Percentiles rank a stretch among this genome's conserved stretches.
Evolutionary conservation across 192 early-diverging fungal species (phyloP).

Genomic region (Entomortierella lignicola): DNA sequence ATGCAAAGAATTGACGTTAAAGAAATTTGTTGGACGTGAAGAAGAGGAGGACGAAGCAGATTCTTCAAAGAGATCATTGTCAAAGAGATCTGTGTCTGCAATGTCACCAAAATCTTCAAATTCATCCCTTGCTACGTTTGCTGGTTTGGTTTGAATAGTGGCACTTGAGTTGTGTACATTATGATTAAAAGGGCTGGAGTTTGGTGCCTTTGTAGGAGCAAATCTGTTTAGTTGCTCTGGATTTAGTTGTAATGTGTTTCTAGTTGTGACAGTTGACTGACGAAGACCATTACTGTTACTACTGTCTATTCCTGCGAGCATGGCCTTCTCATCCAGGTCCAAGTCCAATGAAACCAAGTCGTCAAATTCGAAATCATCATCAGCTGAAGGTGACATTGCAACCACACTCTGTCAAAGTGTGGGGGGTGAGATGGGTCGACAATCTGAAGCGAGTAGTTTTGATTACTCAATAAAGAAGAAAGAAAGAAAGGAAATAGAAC

Average conservation of each 20-base stretch:
- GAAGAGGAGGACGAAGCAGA: background rate
- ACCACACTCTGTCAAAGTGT: background rate
- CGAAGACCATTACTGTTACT: too few species aligned
- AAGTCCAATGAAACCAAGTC: conserved; percentile 24
- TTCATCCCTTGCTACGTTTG: conserved; percentile 9
- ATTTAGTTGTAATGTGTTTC: background rate
- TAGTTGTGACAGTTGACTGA: background rate
- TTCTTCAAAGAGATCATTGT: conserved; percentile 15
- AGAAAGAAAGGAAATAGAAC: too few species aligned
- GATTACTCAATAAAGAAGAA: too few species aligned
- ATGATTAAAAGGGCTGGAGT: background rate
- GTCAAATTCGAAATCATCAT: conserved; percentile 37
- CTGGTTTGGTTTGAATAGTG: background rate
- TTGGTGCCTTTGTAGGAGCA: background rate
- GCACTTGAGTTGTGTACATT: background rate
- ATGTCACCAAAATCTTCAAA: conserved; percentile 52
- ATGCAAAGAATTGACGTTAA: background rate
- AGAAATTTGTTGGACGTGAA: background rate
- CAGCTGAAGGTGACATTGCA: conserved; percentile 17
- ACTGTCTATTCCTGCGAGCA: conserved; percentile 5
- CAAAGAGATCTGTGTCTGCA: conserved; percentile 17
- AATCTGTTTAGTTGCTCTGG: background rate
- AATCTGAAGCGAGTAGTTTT: background rate
- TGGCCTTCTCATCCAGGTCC: conserved; percentile 15
- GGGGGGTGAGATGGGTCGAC: background rate